phyloP scores from a whole-genome alignment of 2,329 filamentous ascomycete species.

The Aspergillus fumigatiaffinis region DNA sequence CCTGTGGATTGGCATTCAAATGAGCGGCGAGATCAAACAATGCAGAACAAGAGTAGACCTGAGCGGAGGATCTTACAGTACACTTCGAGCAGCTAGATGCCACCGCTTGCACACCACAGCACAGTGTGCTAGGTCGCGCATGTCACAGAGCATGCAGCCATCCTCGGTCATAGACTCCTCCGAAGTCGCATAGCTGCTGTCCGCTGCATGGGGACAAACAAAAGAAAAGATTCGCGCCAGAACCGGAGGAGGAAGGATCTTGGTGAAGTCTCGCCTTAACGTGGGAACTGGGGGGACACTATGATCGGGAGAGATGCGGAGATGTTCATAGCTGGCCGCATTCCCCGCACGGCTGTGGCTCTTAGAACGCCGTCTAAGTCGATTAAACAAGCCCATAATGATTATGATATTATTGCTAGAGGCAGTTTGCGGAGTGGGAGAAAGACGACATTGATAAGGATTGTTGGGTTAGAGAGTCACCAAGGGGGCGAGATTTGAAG shows the following conservation, averaged over 20 bases:
- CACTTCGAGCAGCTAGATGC: conserved; percentile 54
- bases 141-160: conserved; percentile 88
- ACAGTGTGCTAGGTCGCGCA: conserved; percentile 81
- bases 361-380: conserved; percentile 26
- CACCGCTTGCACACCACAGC: conserved; percentile 70
- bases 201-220: conserved; percentile 77
- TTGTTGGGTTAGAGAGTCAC: not conserved
- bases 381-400: conserved; percentile 31
- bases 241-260: conserved; percentile 62
- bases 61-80: conserved; percentile 54
- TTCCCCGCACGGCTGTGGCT: conserved; percentile 25
- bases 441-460: conserved; percentile 3
- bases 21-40: conserved; percentile 8
- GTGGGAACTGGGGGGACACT: conserved; percentile 17
- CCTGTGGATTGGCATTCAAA: conserved; percentile 41
- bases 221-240: conserved; percentile 73
- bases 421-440: not conserved
- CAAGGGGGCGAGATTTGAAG: not conserved
- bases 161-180: conserved; percentile 75
- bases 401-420: not conserved
- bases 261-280: conserved; percentile 36
- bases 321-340: conserved; percentile 18
- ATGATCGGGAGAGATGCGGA: conserved; percentile 11
- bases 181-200: conserved; percentile 75
- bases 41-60: conserved; percentile 2